Percentiles rank a stretch among this genome's conserved stretches.
These are phyloP conservation scores for Trichoderma oligosporum DNA, from an alignment of 2,329 filamentous ascomycete genomes.

Conservation along the genomic window DNA sequence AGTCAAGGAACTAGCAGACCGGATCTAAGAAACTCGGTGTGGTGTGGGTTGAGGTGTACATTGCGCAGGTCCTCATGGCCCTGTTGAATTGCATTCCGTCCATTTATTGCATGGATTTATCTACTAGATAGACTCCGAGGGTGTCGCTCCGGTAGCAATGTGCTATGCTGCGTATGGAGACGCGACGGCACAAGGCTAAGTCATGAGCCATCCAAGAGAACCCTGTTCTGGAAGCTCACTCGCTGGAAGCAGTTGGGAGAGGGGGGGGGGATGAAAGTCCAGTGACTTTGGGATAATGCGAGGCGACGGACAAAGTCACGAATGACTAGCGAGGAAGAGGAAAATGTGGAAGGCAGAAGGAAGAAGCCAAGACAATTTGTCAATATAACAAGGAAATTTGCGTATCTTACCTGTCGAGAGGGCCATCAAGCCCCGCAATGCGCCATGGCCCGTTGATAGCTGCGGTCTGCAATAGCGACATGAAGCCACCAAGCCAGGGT, in stretches of 20 bases:
- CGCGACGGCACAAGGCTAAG: slow-evolving; percentile 1
- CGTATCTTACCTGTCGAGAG: slow-evolving; percentile 79
- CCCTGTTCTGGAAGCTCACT: slow-evolving; percentile 15
- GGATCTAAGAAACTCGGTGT: slow-evolving; percentile 22
- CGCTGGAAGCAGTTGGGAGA: slow-evolving; percentile 35
- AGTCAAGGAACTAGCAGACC: slow-evolving; percentile 22
- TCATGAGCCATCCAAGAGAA: background rate
- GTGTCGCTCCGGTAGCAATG: slow-evolving; percentile 2
- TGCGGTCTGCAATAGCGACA: slow-evolving; percentile 73
- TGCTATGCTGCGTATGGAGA: background rate
- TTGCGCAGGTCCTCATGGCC: slow-evolving; percentile 3
- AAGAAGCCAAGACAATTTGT: slow-evolving; percentile 17
- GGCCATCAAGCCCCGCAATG: slow-evolving; percentile 69
- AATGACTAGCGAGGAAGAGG: slow-evolving; percentile 30
- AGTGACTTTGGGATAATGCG: slow-evolving; percentile 47
- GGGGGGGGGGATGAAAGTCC: slow-evolving; percentile 39
- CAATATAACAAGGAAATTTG: slow-evolving; percentile 12
- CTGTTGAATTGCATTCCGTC: slow-evolving; percentile 6
- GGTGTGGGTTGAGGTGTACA: slow-evolving; percentile 11
- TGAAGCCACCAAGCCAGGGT: slow-evolving; percentile 79
- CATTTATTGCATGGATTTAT: background rate
- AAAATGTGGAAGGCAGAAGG: slow-evolving; percentile 17
- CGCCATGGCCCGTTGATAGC: slow-evolving; percentile 69
- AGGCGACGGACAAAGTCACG: slow-evolving; percentile 26
- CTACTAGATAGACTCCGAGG: slow-evolving; percentile 19